Evolutionary conservation across 1,139 yeast genomes (phyloP).

Genomic region (Kodamaea suecica): DNA sequence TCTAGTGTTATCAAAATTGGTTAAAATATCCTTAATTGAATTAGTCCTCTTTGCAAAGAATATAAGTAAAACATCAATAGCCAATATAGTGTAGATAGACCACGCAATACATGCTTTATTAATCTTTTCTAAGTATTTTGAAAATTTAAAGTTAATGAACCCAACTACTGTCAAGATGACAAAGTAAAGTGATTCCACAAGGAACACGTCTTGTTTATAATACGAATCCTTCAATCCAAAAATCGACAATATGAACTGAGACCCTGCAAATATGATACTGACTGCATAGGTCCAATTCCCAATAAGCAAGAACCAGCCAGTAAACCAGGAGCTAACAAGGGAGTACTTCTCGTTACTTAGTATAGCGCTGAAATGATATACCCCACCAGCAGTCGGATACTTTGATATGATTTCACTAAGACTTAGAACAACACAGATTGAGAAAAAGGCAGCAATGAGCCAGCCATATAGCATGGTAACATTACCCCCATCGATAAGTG

Average conservation of each 20-base stretch:
- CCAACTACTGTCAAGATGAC: slow-evolving; percentile 57
- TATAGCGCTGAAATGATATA: slow-evolving; percentile 73
- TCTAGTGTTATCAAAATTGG: slow-evolving; percentile 66
- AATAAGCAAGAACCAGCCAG: slow-evolving; percentile 70
- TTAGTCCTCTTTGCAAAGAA: slow-evolving; percentile 61
- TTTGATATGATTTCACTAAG: slow-evolving; percentile 70
- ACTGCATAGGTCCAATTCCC: slow-evolving; percentile 79
- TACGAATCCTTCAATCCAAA: slow-evolving; percentile 58
- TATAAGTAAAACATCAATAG: slow-evolving; percentile 60
- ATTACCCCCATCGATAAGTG: slow-evolving; percentile 70
- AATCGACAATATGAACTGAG: slow-evolving; percentile 65
- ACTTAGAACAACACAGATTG: slow-evolving; percentile 61
- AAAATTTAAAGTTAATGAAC: slow-evolving; percentile 57
- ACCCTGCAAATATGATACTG: slow-evolving; percentile 69
- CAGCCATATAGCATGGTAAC: slow-evolving; percentile 72
- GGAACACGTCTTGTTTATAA: slow-evolving; percentile 53
- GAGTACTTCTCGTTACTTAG: slow-evolving; percentile 58
- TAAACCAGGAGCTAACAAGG: slow-evolving; percentile 61
- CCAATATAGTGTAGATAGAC: slow-evolving; percentile 70
- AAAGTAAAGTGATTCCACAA: slow-evolving; percentile 57
- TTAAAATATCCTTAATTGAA: slow-evolving; percentile 55
- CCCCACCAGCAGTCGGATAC: slow-evolving; percentile 72
- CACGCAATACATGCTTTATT: slow-evolving; percentile 67
- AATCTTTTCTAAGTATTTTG: slow-evolving; percentile 57
- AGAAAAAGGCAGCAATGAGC: slow-evolving; percentile 58